Evolutionary conservation across 192 early-diverging fungal species (phyloP).

Genomic region (Coemansia sp.): DNA sequence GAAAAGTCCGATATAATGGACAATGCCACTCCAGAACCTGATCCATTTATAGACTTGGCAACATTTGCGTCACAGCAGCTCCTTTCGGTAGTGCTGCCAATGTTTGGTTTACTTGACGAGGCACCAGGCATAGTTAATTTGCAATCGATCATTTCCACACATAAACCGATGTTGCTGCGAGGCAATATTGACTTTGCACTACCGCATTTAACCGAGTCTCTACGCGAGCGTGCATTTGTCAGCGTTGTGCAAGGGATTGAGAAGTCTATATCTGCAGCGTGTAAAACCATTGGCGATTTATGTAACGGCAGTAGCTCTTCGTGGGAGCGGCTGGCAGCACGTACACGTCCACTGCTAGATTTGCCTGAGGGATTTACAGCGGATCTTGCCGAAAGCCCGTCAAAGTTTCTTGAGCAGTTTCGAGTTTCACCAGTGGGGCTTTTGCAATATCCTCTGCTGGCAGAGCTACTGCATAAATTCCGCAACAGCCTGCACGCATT

Average conservation of each 20-base stretch:
- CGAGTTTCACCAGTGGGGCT: constrained; percentile 47
- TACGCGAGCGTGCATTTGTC: constrained; percentile 43
- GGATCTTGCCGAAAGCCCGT: constrained; percentile 1
- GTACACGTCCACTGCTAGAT: constrained; percentile 34
- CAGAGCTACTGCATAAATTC: constrained; percentile 40
- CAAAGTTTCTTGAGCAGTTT: constrained; percentile 24
- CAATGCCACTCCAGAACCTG: not conserved
- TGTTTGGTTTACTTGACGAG: constrained; percentile 27
- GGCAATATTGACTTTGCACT: constrained; percentile 30
- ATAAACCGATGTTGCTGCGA: constrained; percentile 22
- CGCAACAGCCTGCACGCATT: constrained; percentile 43
- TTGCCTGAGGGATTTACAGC: constrained; percentile 11
- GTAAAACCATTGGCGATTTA: constrained; percentile 7
- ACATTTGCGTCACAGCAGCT: constrained; percentile 32
- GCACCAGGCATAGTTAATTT: constrained; percentile 33
- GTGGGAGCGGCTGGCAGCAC: constrained; percentile 41
- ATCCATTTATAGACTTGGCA: constrained; percentile 36
- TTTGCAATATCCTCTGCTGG: constrained; percentile 45
- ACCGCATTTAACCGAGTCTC: constrained; percentile 19
- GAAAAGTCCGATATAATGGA: not conserved
- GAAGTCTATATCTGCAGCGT: constrained; percentile 11
- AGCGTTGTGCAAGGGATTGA: constrained; percentile 41
- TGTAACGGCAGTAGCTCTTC: not conserved
- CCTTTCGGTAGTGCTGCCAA: constrained; percentile 16
- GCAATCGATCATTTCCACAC: constrained; percentile 23